Conservation (phyloP, 768 basidiomycete species). For the Atractiella rhizophila region DNA sequence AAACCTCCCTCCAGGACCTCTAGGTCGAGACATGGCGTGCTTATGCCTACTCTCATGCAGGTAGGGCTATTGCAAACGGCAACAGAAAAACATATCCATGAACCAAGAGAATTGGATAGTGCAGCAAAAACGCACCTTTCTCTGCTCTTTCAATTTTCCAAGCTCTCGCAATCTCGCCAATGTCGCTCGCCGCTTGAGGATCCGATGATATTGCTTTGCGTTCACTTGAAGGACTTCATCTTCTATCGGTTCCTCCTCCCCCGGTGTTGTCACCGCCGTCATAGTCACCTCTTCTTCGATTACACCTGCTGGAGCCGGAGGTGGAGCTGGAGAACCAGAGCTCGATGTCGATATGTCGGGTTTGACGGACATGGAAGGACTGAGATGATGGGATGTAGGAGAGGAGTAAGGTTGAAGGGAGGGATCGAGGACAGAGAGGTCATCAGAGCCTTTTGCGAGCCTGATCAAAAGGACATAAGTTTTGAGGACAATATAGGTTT, state of each 20-base stretch:
- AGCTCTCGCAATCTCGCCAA: slow-evolving; percentile 78
- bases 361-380: too few relatives aligned
- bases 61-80: slow-evolving; percentile 42
- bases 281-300: too few relatives aligned
- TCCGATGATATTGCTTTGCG: slow-evolving; percentile 96
- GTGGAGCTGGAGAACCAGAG: too few relatives aligned
- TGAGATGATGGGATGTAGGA: too few relatives aligned
- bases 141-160: slow-evolving; percentile 66
- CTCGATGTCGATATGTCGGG: too few relatives aligned
- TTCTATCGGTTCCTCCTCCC: slow-evolving; percentile 37
- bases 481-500: too few relatives aligned
- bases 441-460: too few relatives aligned
- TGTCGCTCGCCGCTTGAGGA: slow-evolving; percentile 79
- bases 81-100: not conserved
- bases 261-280: too few relatives aligned
- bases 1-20: slow-evolving; percentile 92
- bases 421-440: too few relatives aligned
- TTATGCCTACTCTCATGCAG: slow-evolving; percentile 94
- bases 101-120: not conserved
- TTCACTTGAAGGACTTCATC: slow-evolving; percentile 98
- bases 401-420: too few relatives aligned
- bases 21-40: slow-evolving; percentile 88
- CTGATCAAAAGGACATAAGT: too few relatives aligned
- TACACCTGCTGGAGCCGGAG: too few relatives aligned
- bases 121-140: slow-evolving; percentile 35